Base-by-base conservation (phyloP, 495 filamentous ascomycete genomes). In the Aspergillus saccharolyticus region DNA sequence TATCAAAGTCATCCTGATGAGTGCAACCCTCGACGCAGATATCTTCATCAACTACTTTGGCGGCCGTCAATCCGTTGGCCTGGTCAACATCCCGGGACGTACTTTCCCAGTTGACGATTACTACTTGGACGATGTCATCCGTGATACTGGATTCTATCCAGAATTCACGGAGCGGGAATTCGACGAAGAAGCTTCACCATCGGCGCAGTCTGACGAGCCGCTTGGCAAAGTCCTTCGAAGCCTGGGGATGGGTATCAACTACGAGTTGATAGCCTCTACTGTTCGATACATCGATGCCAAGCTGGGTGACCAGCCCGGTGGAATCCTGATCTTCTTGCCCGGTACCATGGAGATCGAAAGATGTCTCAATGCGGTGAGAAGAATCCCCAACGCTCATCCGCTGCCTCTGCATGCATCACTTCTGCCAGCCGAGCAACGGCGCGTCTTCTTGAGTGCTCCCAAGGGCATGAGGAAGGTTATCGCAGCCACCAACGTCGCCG, bases 1-100 rank as follows among this genome's bases (percentile, higher is more conserved):
- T 58, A 74, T 98, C 8, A 96, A 91, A 71, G 84, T 98, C 43
- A 85, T 98, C 42, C 77, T 98, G n/a, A 98, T 98, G 95, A 96
- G 90, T 68, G 94, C 94, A 14, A 98, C 94, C 7, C 83, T 98
- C 3, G 94, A 98, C 71, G 92, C 95, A 10, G 79, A 83, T 3
- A 83, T 92, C 4, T 98, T 97, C 70, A 84, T 84, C 55, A 74
- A 80, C 39, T 98, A 98, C 70, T 97, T 98, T 68, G 82, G 81
- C 15, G 81, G 80, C 10, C 77, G 80, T 18, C 76, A 83, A 24
- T 76, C 75, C 14, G 91, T 97, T 55, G 89, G 87, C 2, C 57
- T 83, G 54, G 85, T 97, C 14, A 87, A 94, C 68, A 97, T 98
- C 55, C 78, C 87, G 45, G 94, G 94, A 16, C 81, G 94, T 45